phyloP scores from a whole-genome alignment of 129 eudicot genomes.

The Arctium minus region DNA sequence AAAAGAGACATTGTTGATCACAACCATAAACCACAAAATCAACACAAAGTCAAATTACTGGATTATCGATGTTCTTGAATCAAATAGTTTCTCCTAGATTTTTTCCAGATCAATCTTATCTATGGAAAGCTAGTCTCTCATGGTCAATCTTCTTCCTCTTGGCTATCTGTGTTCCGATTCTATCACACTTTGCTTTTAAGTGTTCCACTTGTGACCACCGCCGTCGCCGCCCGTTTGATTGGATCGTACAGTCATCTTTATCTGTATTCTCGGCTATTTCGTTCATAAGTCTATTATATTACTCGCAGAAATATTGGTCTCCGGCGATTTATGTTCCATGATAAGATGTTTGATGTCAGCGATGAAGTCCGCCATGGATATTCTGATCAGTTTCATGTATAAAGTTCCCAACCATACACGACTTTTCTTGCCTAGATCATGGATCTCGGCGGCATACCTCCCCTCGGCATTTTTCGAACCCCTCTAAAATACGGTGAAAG shows the following conservation, averaged over 20 bases:
- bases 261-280: slow-evolving; percentile 51
- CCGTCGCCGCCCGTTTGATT: slow-evolving; percentile 60
- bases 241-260: slow-evolving; percentile 53
- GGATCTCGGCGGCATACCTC: too few relatives aligned
- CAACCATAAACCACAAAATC: neutral
- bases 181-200: slow-evolving; percentile 55
- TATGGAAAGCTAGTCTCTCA: slow-evolving; percentile 55
- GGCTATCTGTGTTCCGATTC: slow-evolving; percentile 51
- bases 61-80: slow-evolving; percentile 33
- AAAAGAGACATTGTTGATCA: neutral
- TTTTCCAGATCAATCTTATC: slow-evolving; percentile 52
- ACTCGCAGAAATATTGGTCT: slow-evolving; percentile 51
- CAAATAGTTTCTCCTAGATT: slow-evolving; percentile 45
- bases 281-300: slow-evolving; percentile 45
- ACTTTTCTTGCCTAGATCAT: too few relatives aligned
- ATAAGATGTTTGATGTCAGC: slow-evolving; percentile 50
- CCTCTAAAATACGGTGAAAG: too few relatives aligned
- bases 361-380: slow-evolving; percentile 59
- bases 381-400: slow-evolving; percentile 55
- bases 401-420: too few relatives aligned
- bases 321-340: slow-evolving; percentile 57
- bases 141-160: slow-evolving; percentile 64
- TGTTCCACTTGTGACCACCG: slow-evolving; percentile 49
- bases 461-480: too few relatives aligned
- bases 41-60: slow-evolving; percentile 20